Percentiles rank a stretch among this genome's conserved stretches.
phyloP scores from a whole-genome alignment of 352 stramenopile genomes.

The Pythium aristosporum region DNA sequence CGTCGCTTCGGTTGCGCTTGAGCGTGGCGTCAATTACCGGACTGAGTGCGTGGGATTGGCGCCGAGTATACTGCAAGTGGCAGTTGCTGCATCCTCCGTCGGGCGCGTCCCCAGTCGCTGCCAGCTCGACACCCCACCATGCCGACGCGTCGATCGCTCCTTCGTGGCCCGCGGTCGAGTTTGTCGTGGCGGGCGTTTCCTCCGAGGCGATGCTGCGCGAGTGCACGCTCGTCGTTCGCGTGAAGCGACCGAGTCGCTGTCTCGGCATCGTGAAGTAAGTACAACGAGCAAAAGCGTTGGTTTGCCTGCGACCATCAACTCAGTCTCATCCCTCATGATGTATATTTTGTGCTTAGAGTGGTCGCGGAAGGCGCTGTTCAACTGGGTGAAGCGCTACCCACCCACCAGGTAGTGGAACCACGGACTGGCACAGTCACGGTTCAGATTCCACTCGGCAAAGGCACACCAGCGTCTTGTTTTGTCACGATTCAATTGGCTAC shows the following conservation, averaged over 20 bases:
- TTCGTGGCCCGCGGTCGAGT: slow-evolving; percentile 11
- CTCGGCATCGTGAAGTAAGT: slow-evolving; percentile 22
- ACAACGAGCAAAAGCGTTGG: background rate
- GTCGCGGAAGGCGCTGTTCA: background rate
- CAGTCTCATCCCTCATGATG: background rate
- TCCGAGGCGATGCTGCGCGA: slow-evolving; percentile 15
- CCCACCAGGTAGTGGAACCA: background rate
- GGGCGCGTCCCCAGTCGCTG: background rate
- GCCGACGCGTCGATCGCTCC: background rate
- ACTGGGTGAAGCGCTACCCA: background rate
- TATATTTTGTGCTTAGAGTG: background rate
- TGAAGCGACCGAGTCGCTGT: slow-evolving; percentile 22
- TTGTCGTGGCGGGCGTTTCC: background rate
- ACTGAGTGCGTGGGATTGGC: slow-evolving; percentile 14
- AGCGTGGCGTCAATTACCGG: background rate
- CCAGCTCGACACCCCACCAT: slow-evolving; percentile 1
- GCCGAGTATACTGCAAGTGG: slow-evolving; percentile 16
- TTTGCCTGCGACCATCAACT: too few relatives aligned
- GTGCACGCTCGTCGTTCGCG: background rate
- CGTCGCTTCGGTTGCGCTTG: background rate
- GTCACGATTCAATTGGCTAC: background rate
- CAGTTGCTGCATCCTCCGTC: background rate
- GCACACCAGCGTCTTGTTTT: background rate
- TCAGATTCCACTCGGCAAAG: background rate
- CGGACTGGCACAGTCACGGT: background rate